Evolutionary conservation across 495 filamentous ascomycete species (phyloP), one percentile per base, ranked within the genome.

Genomic region (Pseudevernia furfuracea): DNA sequence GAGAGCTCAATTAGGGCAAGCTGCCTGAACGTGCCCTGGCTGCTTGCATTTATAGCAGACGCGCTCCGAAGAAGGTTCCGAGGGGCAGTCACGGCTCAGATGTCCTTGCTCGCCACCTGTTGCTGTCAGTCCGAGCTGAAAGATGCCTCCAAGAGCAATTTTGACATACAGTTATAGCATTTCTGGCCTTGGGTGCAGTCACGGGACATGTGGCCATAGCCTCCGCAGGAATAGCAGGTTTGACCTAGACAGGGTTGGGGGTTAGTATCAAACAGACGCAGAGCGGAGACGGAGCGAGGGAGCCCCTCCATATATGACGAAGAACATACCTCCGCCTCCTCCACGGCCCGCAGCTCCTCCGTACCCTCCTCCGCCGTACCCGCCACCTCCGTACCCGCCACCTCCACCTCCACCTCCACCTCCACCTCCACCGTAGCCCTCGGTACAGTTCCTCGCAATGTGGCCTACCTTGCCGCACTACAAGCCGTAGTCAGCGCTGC

Each of bases 11-110:
- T 90, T 91, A 64, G 91, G 88, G 85, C 94, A 98, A 68, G 87
- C 83, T 64, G 91, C 83, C 84, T 97, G 94, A 72, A 97, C 86
- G 80, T 98, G 94, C 71, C 94, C 94, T 64, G 92, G 87, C 80
- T 96, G 90, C 84, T 96, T 95, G 90, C 94, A 97, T 79, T 93
- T 94, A 82, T 98, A 98, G 86, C 94, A 98, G 72, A 93, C 91
- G 71, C 95, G 91, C 83, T 97, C 94, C 72, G 85, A 85, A 65
- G 84, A 83, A 58, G 87, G 85, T 77, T 96, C 93, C 69, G 91
- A 89, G 61, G 91, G 89, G 83, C 94, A 98, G 73, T 98, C 94
- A 62, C 94, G 89, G 65, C 89, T 92, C 69, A 97, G 83, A 77
- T 97, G 94, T 66, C 94, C 94, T 59, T 91, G 87, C 77, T 95